Evolutionary conservation across 2,329 filamentous ascomycete species (phyloP).

Genomic region (Calonectria multiphialidica): DNA sequence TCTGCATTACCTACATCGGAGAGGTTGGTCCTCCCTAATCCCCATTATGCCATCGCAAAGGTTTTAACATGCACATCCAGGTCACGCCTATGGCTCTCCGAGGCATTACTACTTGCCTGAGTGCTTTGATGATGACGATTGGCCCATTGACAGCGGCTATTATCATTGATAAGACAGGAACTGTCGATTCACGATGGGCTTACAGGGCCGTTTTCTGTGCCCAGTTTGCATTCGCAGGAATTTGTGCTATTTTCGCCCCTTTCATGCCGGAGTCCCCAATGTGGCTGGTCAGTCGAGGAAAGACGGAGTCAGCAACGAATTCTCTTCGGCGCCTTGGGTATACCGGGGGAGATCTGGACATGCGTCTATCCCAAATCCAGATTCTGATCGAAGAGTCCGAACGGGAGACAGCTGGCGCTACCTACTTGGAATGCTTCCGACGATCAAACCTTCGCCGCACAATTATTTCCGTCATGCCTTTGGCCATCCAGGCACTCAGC

Average conservation of each 20-base stretch:
- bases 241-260: constrained; percentile 45
- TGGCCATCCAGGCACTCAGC: constrained; percentile 49
- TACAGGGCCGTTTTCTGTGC: constrained; percentile 48
- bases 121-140: constrained; percentile 46
- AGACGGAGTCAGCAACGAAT: constrained; percentile 49
- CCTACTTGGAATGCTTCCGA: constrained; percentile 55
- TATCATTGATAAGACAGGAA: constrained; percentile 47
- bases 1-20: constrained; percentile 46
- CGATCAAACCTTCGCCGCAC: constrained; percentile 53
- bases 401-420: constrained; percentile 50
- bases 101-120: constrained; percentile 44
- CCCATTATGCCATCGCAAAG: too few relatives aligned
- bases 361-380: constrained; percentile 43
- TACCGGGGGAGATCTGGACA: constrained; percentile 38
- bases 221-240: constrained; percentile 48
- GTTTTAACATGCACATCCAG: constrained; percentile 11
- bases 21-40: constrained; percentile 36
- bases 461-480: constrained; percentile 51
- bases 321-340: constrained; percentile 49
- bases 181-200: constrained; percentile 45
- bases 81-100: constrained; percentile 45
- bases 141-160: constrained; percentile 47
- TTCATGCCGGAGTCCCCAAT: constrained; percentile 59
- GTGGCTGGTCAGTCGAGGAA: constrained; percentile 50
- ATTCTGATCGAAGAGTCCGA: constrained; percentile 48